Percentiles rank a stretch among this genome's conserved stretches.
These are phyloP conservation scores for Pseudocercospora pini-densiflorae DNA, from an alignment of 2,329 filamentous ascomycete genomes.

Conservation along the genomic window DNA sequence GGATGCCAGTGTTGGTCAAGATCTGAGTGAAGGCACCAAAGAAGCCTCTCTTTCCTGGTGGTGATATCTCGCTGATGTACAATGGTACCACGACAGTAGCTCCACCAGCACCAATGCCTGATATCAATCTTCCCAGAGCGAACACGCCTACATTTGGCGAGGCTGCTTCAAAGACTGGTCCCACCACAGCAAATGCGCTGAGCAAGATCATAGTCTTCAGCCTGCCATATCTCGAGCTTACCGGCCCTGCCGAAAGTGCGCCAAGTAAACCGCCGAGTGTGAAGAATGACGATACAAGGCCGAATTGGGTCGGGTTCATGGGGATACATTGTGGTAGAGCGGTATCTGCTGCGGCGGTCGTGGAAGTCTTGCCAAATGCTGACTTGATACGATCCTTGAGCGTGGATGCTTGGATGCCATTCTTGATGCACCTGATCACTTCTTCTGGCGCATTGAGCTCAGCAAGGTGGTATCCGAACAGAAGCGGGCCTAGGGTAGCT, in stretches of 20 bases:
- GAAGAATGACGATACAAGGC: conserved; percentile 86
- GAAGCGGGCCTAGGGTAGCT: conserved; percentile 82
- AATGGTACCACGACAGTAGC: conserved; percentile 91
- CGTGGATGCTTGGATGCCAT: conserved; percentile 47
- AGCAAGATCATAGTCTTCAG: conserved; percentile 77
- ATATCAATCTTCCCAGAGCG: conserved; percentile 74
- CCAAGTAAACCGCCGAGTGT: conserved; percentile 87
- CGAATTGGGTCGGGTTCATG: conserved; percentile 82
- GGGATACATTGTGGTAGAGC: conserved; percentile 77
- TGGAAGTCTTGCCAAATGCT: conserved; percentile 68
- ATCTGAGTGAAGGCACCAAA: conserved; percentile 88
- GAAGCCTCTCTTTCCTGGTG: conserved; percentile 63
- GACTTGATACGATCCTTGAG: conserved; percentile 25
- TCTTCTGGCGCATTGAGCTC: conserved; percentile 95
- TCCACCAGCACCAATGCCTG: conserved; percentile 83
- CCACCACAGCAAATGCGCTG: conserved; percentile 74
- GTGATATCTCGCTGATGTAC: conserved; percentile 91
- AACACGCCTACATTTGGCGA: conserved; percentile 70
- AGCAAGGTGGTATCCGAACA: conserved; percentile 93
- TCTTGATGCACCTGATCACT: conserved; percentile 83
- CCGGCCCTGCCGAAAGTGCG: conserved; percentile 76
- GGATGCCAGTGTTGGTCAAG: conserved; percentile 85
- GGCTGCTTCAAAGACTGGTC: conserved; percentile 75
- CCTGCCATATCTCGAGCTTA: conserved; percentile 78
- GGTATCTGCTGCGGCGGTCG: conserved; percentile 32